phyloP scores from a whole-genome alignment of 2,329 filamentous ascomycete species.

The Coniochaeta hoffmannii region DNA sequence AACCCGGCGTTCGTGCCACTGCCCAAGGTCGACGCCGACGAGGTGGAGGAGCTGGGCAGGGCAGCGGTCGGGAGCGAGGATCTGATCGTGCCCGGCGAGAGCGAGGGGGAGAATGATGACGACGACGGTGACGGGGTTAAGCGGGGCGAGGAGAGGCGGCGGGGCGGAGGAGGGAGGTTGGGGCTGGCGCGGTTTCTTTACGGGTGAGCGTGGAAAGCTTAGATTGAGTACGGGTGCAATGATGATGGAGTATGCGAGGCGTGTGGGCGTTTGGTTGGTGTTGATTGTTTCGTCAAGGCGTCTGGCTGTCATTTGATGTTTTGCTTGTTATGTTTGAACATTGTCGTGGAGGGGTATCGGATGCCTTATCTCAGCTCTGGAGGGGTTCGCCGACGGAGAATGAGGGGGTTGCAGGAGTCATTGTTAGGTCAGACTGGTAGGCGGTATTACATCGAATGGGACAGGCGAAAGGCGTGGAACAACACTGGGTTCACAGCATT shows the following conservation, averaged over 20 bases:
- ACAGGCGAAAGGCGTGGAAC: too few relatives aligned
- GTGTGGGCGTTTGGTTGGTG: background rate
- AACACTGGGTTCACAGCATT: background rate
- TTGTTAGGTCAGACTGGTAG: background rate
- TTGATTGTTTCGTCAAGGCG: background rate
- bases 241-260: background rate
- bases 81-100: conserved; percentile 45
- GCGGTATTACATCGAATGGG: background rate
- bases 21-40: conserved; percentile 44
- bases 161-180: background rate
- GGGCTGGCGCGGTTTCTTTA: background rate
- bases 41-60: conserved; percentile 43
- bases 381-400: too few relatives aligned
- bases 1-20: conserved; percentile 49
- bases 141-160: background rate
- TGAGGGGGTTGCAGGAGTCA: background rate
- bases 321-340: too few relatives aligned
- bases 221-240: background rate
- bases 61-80: conserved; percentile 49
- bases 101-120: conserved; percentile 39
- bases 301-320: background rate
- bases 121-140: conserved; percentile 7
- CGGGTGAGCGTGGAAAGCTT: background rate
- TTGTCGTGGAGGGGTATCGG: background rate
- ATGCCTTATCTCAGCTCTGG: background rate